These are phyloP conservation scores for Aureobasidium sp. DNA, from an alignment of 2,329 filamentous ascomycete genomes.

Conservation along the genomic window DNA sequence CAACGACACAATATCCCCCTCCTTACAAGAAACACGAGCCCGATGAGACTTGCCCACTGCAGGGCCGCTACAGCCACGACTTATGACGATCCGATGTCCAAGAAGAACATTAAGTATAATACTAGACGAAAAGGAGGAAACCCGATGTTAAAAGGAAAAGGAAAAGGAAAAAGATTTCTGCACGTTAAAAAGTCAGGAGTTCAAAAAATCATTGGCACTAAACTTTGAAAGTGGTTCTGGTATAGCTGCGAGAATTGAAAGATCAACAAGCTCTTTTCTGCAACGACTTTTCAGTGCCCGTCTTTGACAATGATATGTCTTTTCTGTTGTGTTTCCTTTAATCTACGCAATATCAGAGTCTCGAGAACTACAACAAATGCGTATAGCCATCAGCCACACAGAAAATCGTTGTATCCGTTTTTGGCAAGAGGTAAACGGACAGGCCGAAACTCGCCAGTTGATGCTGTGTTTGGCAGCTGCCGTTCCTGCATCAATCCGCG, in stretches of 20 bases:
- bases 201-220: not conserved
- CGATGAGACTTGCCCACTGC: slow-evolving; percentile 4
- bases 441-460: not conserved
- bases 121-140: slow-evolving; percentile 1
- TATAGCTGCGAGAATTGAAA: too few relatives aligned
- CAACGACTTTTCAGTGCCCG: too few relatives aligned
- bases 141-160: not conserved
- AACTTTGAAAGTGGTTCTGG: too few relatives aligned
- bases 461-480: not conserved
- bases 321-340: not conserved
- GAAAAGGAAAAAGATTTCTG: not conserved
- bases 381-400: not conserved
- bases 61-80: slow-evolving; percentile 3
- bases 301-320: too few relatives aligned
- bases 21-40: slow-evolving; percentile 10
- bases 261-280: too few relatives aligned
- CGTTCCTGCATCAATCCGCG: not conserved
- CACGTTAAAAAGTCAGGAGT: not conserved
- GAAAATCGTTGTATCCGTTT: not conserved
- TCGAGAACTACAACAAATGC: not conserved
- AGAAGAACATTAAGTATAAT: not conserved
- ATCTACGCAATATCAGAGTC: not conserved
- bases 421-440: not conserved
- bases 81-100: slow-evolving; percentile 3
- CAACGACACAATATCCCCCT: slow-evolving; percentile 3